Evolutionary conservation across 176 grass and related monocot genomes (phyloP), one percentile per base, ranked within the genome.

Genomic region (Thalia dealbata): DNA sequence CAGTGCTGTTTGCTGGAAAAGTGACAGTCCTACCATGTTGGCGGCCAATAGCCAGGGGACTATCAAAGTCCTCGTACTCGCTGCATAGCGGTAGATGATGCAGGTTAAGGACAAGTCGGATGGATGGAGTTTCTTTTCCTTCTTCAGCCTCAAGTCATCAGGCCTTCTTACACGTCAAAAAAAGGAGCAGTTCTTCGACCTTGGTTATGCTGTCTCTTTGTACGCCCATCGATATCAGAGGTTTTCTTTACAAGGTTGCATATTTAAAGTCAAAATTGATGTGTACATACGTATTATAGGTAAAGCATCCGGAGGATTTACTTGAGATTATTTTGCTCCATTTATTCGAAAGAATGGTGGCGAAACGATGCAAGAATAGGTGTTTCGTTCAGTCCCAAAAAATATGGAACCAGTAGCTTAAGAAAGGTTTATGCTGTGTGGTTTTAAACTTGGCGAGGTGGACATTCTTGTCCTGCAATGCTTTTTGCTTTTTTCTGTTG

Each of bases 1-100:
- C 45, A 95, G 95, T 28, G 95, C 95, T 38, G 95, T 95, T 64
- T 99, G 90, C 78, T 99, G 95, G 95, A 99, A 99, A 80, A 99
- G 95, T 38, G 90, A 99, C 56, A 99, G 90, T 59, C 88, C 95
- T 66, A 99, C 90, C 12, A 99, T 99, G 95, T 63, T 99, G 72
- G 78, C 90, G 68, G 95, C 95, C 38, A 99, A 99, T 84, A 99
- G 95, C 77, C 95, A 99, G 76, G 95, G 95, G 15, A 99, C 95
- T 30, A 99, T 99, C 71, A 99, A 99, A 70, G 90, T 93, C 70
- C 87, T 99, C 54, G 90, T 95, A 18, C 90, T 99, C 50, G 95
- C 95, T 0, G 85, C 95, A 82, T 99, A 85, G 92, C 21, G n/a
- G 9, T 43, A 29, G 50, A 78, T 71, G 59, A 80, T 44, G 10